Conservation (phyloP, 2,329 filamentous ascomycete species). For the Arthrobotrys musiformis region DNA sequence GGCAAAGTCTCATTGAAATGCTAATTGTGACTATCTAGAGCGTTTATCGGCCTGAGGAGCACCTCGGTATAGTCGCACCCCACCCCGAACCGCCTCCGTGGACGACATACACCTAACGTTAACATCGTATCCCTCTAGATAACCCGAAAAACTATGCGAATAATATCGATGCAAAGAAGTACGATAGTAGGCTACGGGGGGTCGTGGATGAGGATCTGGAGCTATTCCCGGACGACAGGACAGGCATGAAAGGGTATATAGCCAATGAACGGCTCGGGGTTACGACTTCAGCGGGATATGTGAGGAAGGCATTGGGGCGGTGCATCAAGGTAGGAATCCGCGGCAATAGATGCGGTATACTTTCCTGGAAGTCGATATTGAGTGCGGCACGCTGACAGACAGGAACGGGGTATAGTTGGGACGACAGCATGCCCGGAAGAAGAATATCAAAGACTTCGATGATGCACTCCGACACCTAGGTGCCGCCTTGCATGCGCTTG, state of each 20-base stretch:
- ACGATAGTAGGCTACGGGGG: conserved; percentile 81
- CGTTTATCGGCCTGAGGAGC: conserved; percentile 74
- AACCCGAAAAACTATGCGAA: conserved; percentile 84
- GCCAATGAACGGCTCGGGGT: conserved; percentile 87
- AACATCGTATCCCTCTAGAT: conserved; percentile 23
- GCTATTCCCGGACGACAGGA: conserved; percentile 76
- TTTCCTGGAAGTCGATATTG: background rate
- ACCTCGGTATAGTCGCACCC: conserved; percentile 70
- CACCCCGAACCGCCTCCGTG: background rate
- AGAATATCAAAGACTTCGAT: conserved; percentile 79
- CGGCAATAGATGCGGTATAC: background rate
- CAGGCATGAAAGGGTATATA: conserved; percentile 99
- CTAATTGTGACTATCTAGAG: conserved; percentile 21
- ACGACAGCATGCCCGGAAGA: conserved; percentile 74
- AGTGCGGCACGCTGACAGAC: conserved; percentile 7
- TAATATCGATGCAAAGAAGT: conserved; percentile 82
- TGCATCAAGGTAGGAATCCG: conserved; percentile 52
- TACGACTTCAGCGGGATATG: conserved; percentile 76
- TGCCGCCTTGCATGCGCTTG: conserved; percentile 87
- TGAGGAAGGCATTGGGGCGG: conserved; percentile 57
- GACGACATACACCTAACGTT: conserved; percentile 18
- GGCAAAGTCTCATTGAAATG: background rate
- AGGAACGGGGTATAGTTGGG: conserved; percentile 74
- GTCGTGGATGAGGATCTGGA: conserved; percentile 76
- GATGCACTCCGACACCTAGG: conserved; percentile 88